Percentiles rank a stretch among this genome's conserved stretches.
Evolutionary conservation across 129 eudicot genomes (phyloP).

Genomic region (Flaveria linearis): DNA sequence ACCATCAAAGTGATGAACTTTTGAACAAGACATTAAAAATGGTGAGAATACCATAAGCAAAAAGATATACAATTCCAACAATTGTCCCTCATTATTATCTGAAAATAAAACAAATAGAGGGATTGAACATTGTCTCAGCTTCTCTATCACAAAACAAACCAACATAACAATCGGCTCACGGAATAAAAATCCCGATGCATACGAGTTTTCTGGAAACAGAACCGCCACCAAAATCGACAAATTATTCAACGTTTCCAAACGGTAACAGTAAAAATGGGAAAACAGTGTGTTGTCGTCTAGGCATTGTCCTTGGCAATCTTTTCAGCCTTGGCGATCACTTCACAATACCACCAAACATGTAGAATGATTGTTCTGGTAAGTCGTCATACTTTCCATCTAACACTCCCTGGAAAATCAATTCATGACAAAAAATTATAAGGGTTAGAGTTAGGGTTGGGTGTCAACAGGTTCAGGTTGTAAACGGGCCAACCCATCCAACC

Average conservation of each 20-base stretch:
- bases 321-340: conserved; percentile 53
- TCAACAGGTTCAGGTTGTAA: not conserved
- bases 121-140: conserved; percentile 15
- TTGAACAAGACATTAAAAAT: not conserved
- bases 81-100: conserved; percentile 32
- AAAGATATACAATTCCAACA: conserved; percentile 30
- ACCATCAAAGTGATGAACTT: not conserved
- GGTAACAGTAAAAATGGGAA: conserved; percentile 3
- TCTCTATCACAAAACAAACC: conserved; percentile 42
- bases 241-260: conserved; percentile 35
- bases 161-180: conserved; percentile 1
- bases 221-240: conserved; percentile 30
- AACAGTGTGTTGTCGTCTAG: not conserved
- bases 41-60: not conserved
- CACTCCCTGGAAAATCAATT: conserved; percentile 34
- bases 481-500: not conserved
- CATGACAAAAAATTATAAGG: not conserved
- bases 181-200: conserved; percentile 20
- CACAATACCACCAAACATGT: conserved; percentile 54
- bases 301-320: conserved; percentile 50
- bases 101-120: conserved; percentile 23
- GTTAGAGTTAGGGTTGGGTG: not conserved
- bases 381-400: conserved; percentile 49
- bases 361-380: conserved; percentile 40
- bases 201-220: conserved; percentile 28